Base-by-base conservation (phyloP, 192 early-diverging fungal species). In the Phycomyces blakesleeanus region DNA sequence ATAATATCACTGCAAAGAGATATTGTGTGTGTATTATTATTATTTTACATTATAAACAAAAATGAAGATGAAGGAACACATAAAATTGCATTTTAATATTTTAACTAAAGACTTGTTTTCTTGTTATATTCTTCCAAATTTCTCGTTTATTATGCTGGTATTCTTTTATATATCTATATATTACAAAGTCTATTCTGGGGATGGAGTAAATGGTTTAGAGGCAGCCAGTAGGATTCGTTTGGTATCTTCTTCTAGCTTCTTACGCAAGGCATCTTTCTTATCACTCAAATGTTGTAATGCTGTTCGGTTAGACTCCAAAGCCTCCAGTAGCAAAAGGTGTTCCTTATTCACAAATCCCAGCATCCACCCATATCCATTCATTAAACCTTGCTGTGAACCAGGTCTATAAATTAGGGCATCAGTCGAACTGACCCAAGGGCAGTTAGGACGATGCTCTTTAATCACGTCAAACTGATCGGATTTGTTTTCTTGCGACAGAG, bases 231-330 rank as follows among this genome's bases (percentile, higher is more conserved):
- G 44, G 11, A 47, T 47, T 18, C 11, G 15, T 47, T 47, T 47
- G 2, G 44, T 18, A n/a, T 63, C 51, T 54, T 54, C 51, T 39
- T 63, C 51, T 26, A 37, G 6, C 22, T n/a, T 47, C 14, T 21
- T 66, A 27, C 11, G 64, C 37, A 47, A 11, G 18, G 18, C 15
- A 3, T 2, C 44, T 18, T 47, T 47, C 18, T 47, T 14, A 3
- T 47, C 15, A 11, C 44, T 14, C 44, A 18, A 3, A 47, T 12
- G 18, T 47, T 47, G 15, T 47, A 47, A 3, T 47, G 18, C 18
- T 14, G 44, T 47, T 47, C 44, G 12, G 44, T 47, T 11, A 7
- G 44, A 47, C 12, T n/a, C 44, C 2, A 47, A 11, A 12, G 44
- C 12, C 11, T 47, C 15, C 44, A 47, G 44, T 12, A 47, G 11